Base-by-base conservation (phyloP, 768 basidiomycete species). In the Zangia roseola region DNA sequence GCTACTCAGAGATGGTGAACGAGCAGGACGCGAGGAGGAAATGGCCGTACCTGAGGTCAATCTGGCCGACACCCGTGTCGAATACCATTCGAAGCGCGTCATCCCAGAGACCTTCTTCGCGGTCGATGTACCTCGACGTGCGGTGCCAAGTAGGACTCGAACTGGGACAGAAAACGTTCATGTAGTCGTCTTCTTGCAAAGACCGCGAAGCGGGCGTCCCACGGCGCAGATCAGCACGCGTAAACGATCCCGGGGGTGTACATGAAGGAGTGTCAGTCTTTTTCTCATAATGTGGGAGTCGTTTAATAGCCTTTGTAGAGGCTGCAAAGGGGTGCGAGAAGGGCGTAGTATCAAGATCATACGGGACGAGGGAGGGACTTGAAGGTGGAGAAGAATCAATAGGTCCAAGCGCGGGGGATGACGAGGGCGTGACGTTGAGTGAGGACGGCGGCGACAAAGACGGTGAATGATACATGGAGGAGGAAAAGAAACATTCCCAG, bases 311-410 rank as follows among this genome's bases (percentile, higher is more conserved):
- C 47, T 78, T 80, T 4, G 76, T 75, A 1, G 83, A 82, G 0
- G 75, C 85, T 12, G 86, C 80, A 45, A 83, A 80, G 0, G 83
- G 84, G 56, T 86, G 64, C 50, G 54, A 47, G 21, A 63, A 51
- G 6, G 51, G 36, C 13, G 13, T 21, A 31, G 41, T 47, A 51
- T 52, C 56, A 63, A 68, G 44, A 52, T 68, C 57, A 26, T 44
- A 61, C 2, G 50, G 62, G 14, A 25, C 61, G 38, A 70, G 54
- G 16, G 43, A 30, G 0, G 70, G 71, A 30, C 71, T 72, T 5
- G 68, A 65, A 5, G 60, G 64, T 0, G 72, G 71, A 0, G 70
- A 74, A 14, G 73, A 74, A 19, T 73, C 69, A 4, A 69, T 43
- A 2, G 71, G 61, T 3, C 67, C 73, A 0, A 67, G 57, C 7